These are phyloP conservation scores for Eimeria sp. DNA, from an alignment of 169 alveolate species.

Conservation along the genomic window DNA sequence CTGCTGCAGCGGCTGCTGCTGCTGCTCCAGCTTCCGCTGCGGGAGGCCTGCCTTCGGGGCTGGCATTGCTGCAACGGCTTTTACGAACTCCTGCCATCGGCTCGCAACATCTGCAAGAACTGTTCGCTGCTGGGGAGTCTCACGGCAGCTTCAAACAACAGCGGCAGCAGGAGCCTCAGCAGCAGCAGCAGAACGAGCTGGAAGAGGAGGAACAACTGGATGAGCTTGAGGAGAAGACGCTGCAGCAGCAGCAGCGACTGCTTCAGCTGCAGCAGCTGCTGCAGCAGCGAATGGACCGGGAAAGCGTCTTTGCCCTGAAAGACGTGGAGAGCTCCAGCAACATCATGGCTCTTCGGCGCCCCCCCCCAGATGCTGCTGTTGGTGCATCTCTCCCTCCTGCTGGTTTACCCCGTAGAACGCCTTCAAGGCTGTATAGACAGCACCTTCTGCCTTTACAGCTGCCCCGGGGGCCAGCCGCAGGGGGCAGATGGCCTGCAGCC, in stretches of 20 bases:
- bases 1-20: constrained; percentile 9
- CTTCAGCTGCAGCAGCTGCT: background rate
- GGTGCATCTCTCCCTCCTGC: background rate
- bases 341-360: background rate
- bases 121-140: background rate
- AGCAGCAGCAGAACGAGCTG: background rate
- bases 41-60: background rate
- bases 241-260: background rate
- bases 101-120: background rate
- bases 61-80: constrained; percentile 36
- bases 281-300: background rate
- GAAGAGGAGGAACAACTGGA: no score
- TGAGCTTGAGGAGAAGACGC: no score
- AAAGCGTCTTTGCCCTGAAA: background rate
- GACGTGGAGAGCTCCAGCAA: background rate
- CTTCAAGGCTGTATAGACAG: background rate
- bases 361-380: constrained; percentile 11
- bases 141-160: constrained; percentile 1
- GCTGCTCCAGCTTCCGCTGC: background rate
- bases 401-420: background rate
- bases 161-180: constrained; percentile 19
- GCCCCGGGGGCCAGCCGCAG: background rate
- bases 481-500: background rate
- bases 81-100: background rate
- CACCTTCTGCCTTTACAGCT: constrained; percentile 10